Evolutionary conservation across 1,139 yeast species (phyloP).

Genomic region (Kodamaea fungicola): DNA sequence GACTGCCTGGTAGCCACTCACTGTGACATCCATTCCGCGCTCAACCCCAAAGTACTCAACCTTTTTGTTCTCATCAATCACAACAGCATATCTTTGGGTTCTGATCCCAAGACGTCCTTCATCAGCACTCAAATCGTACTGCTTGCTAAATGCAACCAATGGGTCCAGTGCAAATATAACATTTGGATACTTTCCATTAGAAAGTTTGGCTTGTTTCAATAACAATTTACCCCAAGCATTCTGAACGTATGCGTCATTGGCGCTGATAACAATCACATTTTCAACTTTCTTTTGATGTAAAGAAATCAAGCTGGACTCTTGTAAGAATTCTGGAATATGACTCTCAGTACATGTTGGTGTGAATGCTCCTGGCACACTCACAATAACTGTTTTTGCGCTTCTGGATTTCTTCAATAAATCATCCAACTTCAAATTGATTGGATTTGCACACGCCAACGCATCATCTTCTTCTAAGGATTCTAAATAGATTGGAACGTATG

Average conservation of each 20-base stretch:
- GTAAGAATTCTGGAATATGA: conserved; percentile 24
- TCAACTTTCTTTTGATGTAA: conserved; percentile 20
- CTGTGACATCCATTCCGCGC: conserved; percentile 20
- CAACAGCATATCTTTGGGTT: conserved; percentile 66
- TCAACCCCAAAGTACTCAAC: conserved; percentile 25
- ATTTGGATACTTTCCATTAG: conserved; percentile 12
- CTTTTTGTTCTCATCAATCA: conserved; percentile 42
- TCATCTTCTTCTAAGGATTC: conserved; percentile 11
- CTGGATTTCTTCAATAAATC: conserved; percentile 14
- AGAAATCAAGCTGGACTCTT: conserved; percentile 10
- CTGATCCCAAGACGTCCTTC: conserved; percentile 46
- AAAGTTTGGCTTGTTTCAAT: conserved; percentile 12
- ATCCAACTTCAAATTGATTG: conserved; percentile 20
- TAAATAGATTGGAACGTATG: conserved; percentile 22
- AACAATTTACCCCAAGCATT: conserved; percentile 28
- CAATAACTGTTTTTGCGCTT: conserved; percentile 17
- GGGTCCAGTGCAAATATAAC: conserved; percentile 25
- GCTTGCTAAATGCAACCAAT: conserved; percentile 18
- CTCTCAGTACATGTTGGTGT: conserved; percentile 27
- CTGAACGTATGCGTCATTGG: conserved; percentile 25
- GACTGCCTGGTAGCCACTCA: conserved; percentile 22
- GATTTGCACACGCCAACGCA: conserved; percentile 21
- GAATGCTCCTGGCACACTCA: conserved; percentile 27
- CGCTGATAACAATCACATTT: conserved; percentile 19
- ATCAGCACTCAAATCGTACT: conserved; percentile 18